A percentile compares a stretch with the other conserved stretches of the same genome.
Conservation (phyloP, 371 early-diverging fungal species). For the Batkoa obscura region DNA sequence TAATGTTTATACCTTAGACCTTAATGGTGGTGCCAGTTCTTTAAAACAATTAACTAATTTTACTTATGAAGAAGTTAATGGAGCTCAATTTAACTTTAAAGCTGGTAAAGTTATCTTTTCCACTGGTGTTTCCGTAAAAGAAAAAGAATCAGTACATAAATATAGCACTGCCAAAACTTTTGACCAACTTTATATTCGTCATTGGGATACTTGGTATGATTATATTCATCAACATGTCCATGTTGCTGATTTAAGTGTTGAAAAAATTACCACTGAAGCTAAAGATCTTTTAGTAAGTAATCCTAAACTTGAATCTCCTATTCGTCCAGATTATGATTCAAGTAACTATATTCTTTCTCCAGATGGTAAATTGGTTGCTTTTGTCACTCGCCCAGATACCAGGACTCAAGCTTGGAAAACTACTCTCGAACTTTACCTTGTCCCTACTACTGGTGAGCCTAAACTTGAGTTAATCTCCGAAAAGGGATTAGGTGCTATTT, state of each 20-base stretch:
- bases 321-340: slow-evolving; percentile 32
- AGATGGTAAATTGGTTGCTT: slow-evolving; percentile 35
- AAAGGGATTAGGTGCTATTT: slow-evolving; percentile 37
- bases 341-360: slow-evolving; percentile 34
- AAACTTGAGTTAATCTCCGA: slow-evolving; percentile 24
- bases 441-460: slow-evolving; percentile 23
- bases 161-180: slow-evolving; percentile 26
- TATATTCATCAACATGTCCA: slow-evolving; percentile 23
- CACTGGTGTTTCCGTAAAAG: slow-evolving; percentile 22
- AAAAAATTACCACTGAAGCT: slow-evolving; percentile 16
- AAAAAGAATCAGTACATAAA: slow-evolving; percentile 9
- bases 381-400: slow-evolving; percentile 38
- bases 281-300: slow-evolving; percentile 22
- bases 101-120: slow-evolving; percentile 26
- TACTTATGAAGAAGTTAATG: slow-evolving; percentile 20
- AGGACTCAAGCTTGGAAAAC: slow-evolving; percentile 59
- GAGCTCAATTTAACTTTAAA: slow-evolving; percentile 19
- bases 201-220: slow-evolving; percentile 39
- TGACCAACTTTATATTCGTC: slow-evolving; percentile 44
- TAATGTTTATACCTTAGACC: slow-evolving; percentile 18
- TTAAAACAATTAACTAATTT: slow-evolving; percentile 22
- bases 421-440: slow-evolving; percentile 44
- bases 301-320: slow-evolving; percentile 18
- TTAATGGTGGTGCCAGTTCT: slow-evolving; percentile 19
- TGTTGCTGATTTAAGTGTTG: slow-evolving; percentile 6